Evolutionary conservation across 164 flowering plant genomes (phyloP).

Genomic region (Pachysandra terminalis): DNA sequence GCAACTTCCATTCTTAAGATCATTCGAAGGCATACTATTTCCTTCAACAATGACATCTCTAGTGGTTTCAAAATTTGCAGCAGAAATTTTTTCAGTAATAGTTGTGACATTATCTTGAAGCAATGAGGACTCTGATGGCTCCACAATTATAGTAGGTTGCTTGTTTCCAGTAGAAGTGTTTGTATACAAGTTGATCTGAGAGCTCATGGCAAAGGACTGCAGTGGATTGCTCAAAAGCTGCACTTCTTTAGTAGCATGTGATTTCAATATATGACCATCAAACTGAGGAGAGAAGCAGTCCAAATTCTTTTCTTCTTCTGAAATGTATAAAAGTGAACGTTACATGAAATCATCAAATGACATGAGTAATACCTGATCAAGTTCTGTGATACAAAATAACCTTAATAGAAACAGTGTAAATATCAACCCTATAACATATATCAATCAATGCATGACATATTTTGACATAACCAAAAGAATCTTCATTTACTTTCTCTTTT

Average conservation of each 20-base stretch:
- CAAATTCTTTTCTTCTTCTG: constrained; percentile 57
- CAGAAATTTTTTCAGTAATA: constrained; percentile 7
- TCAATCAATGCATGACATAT: no score
- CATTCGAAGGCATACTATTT: constrained; percentile 8
- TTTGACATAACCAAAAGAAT: no score
- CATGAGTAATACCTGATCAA: background rate
- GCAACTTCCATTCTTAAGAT: constrained; percentile 5
- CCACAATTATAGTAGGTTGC: constrained; percentile 3
- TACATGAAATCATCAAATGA: constrained; percentile 3
- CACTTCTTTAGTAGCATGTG: constrained; percentile 14
- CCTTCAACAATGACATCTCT: constrained; percentile 17
- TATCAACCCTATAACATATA: no score
- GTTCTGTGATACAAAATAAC: no score
- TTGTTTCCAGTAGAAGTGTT: constrained; percentile 10
- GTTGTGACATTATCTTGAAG: background rate
- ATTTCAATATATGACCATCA: constrained; percentile 19
- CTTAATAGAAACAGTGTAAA: no score
- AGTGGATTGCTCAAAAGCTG: constrained; percentile 3
- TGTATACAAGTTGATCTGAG: constrained; percentile 9
- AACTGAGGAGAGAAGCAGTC: constrained; percentile 60
- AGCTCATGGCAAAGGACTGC: constrained; percentile 7
- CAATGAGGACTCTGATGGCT: constrained; percentile 2
- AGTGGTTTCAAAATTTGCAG: constrained; percentile 11
- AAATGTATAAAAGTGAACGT: constrained; percentile 17
- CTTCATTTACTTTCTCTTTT: no score